Evolutionary conservation across 192 early-diverging fungal genomes (phyloP).

Genomic region (Linnemannia hyalina): DNA sequence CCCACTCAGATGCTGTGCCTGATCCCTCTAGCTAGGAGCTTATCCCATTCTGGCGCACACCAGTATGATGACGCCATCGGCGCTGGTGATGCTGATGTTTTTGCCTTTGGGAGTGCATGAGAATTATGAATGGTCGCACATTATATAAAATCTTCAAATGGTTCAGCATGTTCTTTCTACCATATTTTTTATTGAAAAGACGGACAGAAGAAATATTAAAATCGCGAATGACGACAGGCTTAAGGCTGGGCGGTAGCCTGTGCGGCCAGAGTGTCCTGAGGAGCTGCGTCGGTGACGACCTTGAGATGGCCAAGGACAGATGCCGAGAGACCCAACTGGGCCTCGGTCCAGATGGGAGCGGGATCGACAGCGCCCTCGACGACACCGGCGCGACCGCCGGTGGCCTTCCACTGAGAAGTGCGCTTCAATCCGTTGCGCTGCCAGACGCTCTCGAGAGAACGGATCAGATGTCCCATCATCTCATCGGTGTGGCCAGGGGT

Average conservation of each 20-base stretch:
- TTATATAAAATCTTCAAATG: no score
- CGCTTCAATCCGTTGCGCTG: slow-evolving; percentile 86
- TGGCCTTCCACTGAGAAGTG: slow-evolving; percentile 86
- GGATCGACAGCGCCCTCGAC: slow-evolving; percentile 69
- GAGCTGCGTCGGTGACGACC: neutral
- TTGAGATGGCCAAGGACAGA: slow-evolving; percentile 18
- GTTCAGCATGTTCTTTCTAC: no score
- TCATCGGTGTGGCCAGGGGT: slow-evolving; percentile 91
- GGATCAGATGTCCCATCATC: slow-evolving; percentile 89
- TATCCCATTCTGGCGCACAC: no score
- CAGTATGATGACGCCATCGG: no score
- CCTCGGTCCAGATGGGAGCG: slow-evolving; percentile 70
- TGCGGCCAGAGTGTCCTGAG: neutral
- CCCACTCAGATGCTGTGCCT: no score
- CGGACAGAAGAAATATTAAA: no score
- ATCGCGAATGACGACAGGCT: no score
- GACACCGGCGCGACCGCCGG: slow-evolving; percentile 91
- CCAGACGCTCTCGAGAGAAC: slow-evolving; percentile 90
- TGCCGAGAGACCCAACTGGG: slow-evolving; percentile 58
- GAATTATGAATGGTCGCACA: no score
- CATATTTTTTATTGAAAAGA: no score
- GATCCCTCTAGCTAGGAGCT: no score
- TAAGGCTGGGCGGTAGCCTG: slow-evolving; percentile 13
- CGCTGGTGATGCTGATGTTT: no score
- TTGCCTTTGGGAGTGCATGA: no score